Evolutionary conservation across 2,329 filamentous ascomycete genomes (phyloP).

Genomic region (Nigrospora osmanthi): DNA sequence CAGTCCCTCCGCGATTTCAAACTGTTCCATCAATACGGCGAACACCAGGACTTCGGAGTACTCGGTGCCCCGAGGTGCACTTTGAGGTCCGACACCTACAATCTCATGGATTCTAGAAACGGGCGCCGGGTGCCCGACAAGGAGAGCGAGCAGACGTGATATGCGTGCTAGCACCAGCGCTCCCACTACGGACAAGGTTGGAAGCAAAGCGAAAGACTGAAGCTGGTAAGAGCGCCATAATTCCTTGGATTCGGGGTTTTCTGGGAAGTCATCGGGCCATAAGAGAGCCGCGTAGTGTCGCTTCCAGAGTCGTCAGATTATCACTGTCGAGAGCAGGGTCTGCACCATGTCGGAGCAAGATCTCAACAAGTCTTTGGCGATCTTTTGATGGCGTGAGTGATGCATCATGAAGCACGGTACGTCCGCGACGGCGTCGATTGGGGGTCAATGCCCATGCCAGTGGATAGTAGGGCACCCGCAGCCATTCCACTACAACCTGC

Average conservation of each 20-base stretch:
- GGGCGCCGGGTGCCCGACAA: not conserved
- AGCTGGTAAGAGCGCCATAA: too few relatives aligned
- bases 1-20: not conserved
- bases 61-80: not conserved
- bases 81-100: not conserved
- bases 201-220: not conserved
- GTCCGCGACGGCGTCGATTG: not conserved
- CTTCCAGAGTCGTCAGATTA: not conserved
- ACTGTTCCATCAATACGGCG: not conserved
- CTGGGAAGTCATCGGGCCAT: too few relatives aligned
- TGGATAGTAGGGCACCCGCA: not conserved
- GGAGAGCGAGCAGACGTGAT: not conserved
- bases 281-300: not conserved
- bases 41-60: not conserved
- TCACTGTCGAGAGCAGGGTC: not conserved
- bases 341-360: not conserved
- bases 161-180: not conserved
- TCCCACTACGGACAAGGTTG: not conserved
- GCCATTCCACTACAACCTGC: not conserved
- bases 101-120: not conserved
- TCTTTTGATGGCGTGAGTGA: not conserved
- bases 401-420: not conserved
- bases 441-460: not conserved
- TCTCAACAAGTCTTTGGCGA: not conserved
- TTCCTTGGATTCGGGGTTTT: not conserved